Evolutionary conservation across 306 rosid genomes (phyloP), one percentile per base, ranked within the genome.

Genomic region (Parietaria judaica): DNA sequence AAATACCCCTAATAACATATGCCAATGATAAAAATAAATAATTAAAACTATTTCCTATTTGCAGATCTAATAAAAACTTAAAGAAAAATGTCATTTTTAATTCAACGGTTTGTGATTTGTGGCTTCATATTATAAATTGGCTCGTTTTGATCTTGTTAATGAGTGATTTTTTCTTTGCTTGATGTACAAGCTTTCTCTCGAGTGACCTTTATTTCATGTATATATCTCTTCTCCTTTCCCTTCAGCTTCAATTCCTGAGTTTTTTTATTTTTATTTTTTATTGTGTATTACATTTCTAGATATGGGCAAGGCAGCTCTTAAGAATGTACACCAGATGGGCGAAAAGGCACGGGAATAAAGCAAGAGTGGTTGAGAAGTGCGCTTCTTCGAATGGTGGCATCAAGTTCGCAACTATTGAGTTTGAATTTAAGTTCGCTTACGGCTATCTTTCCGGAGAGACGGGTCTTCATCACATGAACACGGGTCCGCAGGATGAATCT

Each of bases 391-490:
- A 78, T 58, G 91, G 84, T 62, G 91, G 91, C 66, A 74, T 86
- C 51, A 56, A n/a, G 60, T 79, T 81, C 6, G 91, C 82, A 60
- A 72, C 79, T 53, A 66, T 86, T 41, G 96, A 89, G 82, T 82
- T 89, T 62, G 96, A 89, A 72, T 82, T 79, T 70, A 84, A 83
- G 67, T 70, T 67, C 69, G 95, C 95, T 61, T 89, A 83, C 76
- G 95, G 96, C 36, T 83, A 75, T 83, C 91, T 89, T 64, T 86
- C 80, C 4, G 96, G 91, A 50, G 96, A 89, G 76, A 77, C 69
- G 60, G 95, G 96, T 70, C 79, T 75, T 68, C 96, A 89, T 80
- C 36, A 51, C 78, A 65, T 81, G 72, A 78, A 79, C 56, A 73
- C 73, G 43, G 76, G 67, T 74, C 83, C 77, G 66, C 14, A 51